These are phyloP conservation scores for Penicillium rolfsii DNA, from an alignment of 2,329 filamentous ascomycete genomes.

Conservation along the genomic window DNA sequence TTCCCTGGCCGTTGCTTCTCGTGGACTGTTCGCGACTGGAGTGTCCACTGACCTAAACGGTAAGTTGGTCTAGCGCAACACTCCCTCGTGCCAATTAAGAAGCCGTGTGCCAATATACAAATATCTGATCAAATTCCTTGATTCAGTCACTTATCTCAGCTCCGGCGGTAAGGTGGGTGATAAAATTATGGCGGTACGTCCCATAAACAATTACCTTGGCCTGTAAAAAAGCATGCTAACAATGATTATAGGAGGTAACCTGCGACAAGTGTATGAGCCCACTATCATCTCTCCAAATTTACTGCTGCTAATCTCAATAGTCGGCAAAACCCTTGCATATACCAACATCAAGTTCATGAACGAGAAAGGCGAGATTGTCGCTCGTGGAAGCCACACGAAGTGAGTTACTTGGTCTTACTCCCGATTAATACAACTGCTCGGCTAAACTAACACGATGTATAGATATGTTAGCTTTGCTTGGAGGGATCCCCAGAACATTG, in stretches of 20 bases:
- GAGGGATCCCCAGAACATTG: constrained; percentile 65
- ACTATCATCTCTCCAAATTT: background rate
- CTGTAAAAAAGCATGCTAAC: constrained; percentile 21
- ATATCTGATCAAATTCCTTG: background rate
- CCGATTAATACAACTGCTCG: background rate
- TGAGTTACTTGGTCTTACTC: constrained; percentile 29
- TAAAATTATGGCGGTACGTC: constrained; percentile 55
- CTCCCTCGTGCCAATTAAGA: background rate
- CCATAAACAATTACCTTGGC: background rate
- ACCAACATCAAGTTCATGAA: constrained; percentile 66
- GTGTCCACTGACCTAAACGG: constrained; percentile 69
- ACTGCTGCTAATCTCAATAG: constrained; percentile 38
- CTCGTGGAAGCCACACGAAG: constrained; percentile 70
- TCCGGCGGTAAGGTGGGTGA: constrained; percentile 67
- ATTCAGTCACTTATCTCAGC: constrained; percentile 62
- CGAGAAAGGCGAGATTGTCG: constrained; percentile 61
- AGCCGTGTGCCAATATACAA: background rate
- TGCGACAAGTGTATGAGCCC: constrained; percentile 64
- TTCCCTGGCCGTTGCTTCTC: constrained; percentile 66
- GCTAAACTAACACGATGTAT: constrained; percentile 4
- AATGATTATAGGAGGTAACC: constrained; percentile 54
- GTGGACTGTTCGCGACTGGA: constrained; percentile 66
- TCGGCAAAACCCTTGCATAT: constrained; percentile 68
- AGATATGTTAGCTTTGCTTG: constrained; percentile 63
- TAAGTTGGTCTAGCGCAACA: constrained; percentile 29